A percentile compares a stretch with the other conserved stretches of the same genome.
These are phyloP conservation scores for Albifimbria verrucaria DNA, from an alignment of 2,329 filamentous ascomycete species.

Conservation along the genomic window DNA sequence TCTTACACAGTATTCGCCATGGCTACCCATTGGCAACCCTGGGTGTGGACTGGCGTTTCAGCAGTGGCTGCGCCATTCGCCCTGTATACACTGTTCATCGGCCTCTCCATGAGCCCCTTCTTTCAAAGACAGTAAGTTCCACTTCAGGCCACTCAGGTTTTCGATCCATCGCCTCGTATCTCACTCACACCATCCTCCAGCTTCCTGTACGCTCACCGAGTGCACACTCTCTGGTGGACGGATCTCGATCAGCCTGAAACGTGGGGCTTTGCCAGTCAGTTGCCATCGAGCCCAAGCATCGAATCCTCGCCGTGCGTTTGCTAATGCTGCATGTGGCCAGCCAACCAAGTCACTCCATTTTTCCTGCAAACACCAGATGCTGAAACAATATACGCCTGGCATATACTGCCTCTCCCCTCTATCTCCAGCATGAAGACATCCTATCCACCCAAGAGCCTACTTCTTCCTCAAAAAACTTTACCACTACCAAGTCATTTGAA, in stretches of 20 bases:
- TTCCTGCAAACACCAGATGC: conserved; percentile 70
- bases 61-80: conserved; percentile 56
- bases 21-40: conserved; percentile 24
- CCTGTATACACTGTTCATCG: conserved; percentile 65
- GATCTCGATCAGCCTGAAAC: conserved; percentile 73
- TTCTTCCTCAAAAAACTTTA: conserved; percentile 47
- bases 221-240: conserved; percentile 69
- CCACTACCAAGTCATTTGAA: conserved; percentile 54
- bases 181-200: conserved; percentile 40
- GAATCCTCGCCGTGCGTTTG: neutral
- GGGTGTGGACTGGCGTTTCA: conserved; percentile 39
- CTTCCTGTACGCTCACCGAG: conserved; percentile 77
- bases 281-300: too few species aligned
- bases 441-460: conserved; percentile 52
- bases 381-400: conserved; percentile 83
- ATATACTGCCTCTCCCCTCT: conserved; percentile 79
- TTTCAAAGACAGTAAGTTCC: conserved; percentile 74
- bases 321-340: conserved; percentile 36
- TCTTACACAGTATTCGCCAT: conserved; percentile 14
- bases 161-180: neutral
- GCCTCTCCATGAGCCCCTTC: conserved; percentile 61
- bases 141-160: neutral
- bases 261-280: conserved; percentile 79
- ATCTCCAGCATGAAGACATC: conserved; percentile 65
- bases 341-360: conserved; percentile 87